Percentiles rank a stretch among this genome's conserved stretches.
These are phyloP conservation scores for Colletotrichum sp. DNA, from an alignment of 2,329 filamentous ascomycete species.

Conservation along the genomic window DNA sequence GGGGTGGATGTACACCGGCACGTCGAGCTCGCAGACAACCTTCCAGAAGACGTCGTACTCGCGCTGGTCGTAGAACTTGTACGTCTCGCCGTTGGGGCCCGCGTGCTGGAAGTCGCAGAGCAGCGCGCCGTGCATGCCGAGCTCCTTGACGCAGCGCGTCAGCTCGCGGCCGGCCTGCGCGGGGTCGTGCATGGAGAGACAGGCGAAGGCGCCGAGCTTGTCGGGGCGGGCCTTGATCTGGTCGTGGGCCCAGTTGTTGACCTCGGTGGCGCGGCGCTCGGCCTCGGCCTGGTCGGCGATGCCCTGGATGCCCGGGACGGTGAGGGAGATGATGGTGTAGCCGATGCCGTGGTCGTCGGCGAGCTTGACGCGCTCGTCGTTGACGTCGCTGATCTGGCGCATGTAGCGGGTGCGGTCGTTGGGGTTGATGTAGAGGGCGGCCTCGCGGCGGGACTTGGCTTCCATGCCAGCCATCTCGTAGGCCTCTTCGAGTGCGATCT, in stretches of 20 bases:
- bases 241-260: slow-evolving; percentile 45
- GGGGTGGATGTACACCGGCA: slow-evolving; percentile 70
- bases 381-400: slow-evolving; percentile 54
- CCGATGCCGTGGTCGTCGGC: slow-evolving; percentile 53
- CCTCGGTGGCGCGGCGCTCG: slow-evolving; percentile 43
- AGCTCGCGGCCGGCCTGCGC: slow-evolving; percentile 55
- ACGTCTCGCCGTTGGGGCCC: slow-evolving; percentile 61
- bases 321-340: slow-evolving; percentile 54
- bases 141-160: slow-evolving; percentile 56
- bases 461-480: slow-evolving; percentile 64
- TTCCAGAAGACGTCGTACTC: slow-evolving; percentile 69
- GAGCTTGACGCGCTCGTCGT: slow-evolving; percentile 44
- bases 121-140: slow-evolving; percentile 67
- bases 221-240: slow-evolving; percentile 42
- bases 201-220: slow-evolving; percentile 53
- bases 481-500: slow-evolving; percentile 67
- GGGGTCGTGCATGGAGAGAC: slow-evolving; percentile 58
- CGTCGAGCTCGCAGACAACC: slow-evolving; percentile 62
- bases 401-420: slow-evolving; percentile 64
- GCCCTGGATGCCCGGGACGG: slow-evolving; percentile 53
- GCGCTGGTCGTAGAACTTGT: slow-evolving; percentile 68
- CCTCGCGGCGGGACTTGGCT: slow-evolving; percentile 67
- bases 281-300: slow-evolving; percentile 46
- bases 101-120: slow-evolving; percentile 68
- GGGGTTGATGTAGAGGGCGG: slow-evolving; percentile 55